Conservation (phyloP, 805 yeast species). For the Wickerhamiella kurtzmanii region DNA sequence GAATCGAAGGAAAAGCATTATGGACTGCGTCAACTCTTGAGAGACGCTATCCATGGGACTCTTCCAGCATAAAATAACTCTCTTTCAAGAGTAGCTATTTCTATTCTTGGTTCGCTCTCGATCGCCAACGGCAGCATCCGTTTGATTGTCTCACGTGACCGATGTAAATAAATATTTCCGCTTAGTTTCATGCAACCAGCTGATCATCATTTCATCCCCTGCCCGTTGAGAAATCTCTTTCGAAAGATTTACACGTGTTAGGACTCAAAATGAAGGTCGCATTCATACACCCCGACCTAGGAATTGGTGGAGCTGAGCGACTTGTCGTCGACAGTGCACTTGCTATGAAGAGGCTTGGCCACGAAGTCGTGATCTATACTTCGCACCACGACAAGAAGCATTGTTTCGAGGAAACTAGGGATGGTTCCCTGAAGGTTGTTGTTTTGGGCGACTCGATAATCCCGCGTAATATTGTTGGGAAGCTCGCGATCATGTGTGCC, state of each 20-base stretch:
- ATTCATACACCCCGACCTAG: constrained; percentile 88
- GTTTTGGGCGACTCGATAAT: constrained; percentile 70
- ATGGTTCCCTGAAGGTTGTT: constrained; percentile 41
- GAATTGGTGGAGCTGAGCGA: constrained; percentile 96
- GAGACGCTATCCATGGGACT: constrained; percentile 15
- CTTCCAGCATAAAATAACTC: too few species aligned
- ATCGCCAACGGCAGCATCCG: too few species aligned
- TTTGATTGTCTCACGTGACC: too few species aligned
- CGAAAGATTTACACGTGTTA: too few species aligned
- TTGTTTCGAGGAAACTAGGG: constrained; percentile 78
- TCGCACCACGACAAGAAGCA: constrained; percentile 81
- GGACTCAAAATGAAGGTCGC: constrained; percentile 44
- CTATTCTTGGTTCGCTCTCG: too few species aligned
- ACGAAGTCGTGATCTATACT: constrained; percentile 58
- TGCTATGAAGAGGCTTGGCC: constrained; percentile 57
- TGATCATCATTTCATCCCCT: too few species aligned
- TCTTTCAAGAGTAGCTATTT: too few species aligned
- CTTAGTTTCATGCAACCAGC: too few species aligned
- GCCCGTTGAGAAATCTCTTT: too few species aligned
- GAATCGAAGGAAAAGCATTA: constrained; percentile 23
- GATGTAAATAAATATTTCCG: too few species aligned
- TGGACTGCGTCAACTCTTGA: constrained; percentile 19
- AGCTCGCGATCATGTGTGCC: constrained; percentile 69
- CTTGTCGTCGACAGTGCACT: constrained; percentile 92
- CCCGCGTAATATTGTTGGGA: constrained; percentile 57